Evolutionary conservation across 768 basidiomycete species (phyloP).

Genomic region (Cantharellus cinnabarinus): DNA sequence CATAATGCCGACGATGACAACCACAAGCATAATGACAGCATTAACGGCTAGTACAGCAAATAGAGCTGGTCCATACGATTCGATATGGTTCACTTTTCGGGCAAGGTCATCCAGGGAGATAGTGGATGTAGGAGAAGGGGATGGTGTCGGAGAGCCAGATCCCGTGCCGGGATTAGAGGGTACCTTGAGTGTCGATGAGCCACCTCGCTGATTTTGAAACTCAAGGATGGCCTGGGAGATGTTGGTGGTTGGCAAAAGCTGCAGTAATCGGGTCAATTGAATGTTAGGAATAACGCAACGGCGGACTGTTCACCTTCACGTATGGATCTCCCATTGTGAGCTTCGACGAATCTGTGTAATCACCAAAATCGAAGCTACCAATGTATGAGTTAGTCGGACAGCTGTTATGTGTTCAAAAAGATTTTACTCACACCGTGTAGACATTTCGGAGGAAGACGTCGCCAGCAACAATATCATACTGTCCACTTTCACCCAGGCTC

Average conservation of each 20-base stretch:
- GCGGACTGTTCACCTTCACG: constrained; percentile 35
- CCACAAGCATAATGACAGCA: background rate
- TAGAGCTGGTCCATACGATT: background rate
- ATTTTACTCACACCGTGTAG: constrained; percentile 51
- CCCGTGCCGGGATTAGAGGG: background rate
- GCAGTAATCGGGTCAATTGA: background rate
- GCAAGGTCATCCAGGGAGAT: background rate
- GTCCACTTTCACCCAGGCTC: constrained; percentile 30
- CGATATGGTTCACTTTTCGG: background rate
- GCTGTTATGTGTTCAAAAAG: too few relatives aligned
- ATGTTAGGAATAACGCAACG: background rate
- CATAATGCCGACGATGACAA: background rate
- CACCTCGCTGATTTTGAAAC: constrained; percentile 49
- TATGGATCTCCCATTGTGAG: constrained; percentile 47
- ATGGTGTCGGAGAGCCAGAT: background rate
- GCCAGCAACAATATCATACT: constrained; percentile 71
- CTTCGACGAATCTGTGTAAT: constrained; percentile 39
- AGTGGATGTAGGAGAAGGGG: background rate
- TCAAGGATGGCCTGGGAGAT: constrained; percentile 49
- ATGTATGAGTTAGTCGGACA: background rate
- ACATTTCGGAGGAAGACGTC: constrained; percentile 69
- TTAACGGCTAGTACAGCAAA: background rate
- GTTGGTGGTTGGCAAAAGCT: constrained; percentile 25
- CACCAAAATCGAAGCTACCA: constrained; percentile 31
- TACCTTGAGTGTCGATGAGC: constrained; percentile 25